Base-by-base conservation (phyloP, 2,329 filamentous ascomycete species). In the Botrytis aclada region DNA sequence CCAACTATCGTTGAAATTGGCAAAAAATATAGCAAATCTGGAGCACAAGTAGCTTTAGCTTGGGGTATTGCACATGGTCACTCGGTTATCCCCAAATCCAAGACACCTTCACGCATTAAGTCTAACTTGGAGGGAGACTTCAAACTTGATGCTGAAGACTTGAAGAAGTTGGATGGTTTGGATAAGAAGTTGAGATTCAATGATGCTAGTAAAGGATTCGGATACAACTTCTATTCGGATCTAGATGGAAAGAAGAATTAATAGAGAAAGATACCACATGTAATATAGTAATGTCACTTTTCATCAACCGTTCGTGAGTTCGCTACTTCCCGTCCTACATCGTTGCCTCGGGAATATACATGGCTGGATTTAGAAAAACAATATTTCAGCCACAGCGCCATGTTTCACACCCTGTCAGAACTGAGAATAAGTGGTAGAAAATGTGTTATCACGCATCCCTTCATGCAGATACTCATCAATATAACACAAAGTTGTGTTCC, bases 51-150 rank as follows among this genome's bases (percentile, higher is more conserved):
- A 41, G 82, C 89, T 65, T 87, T 89, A 76, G 86, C 87, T 69
- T 90, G 88, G 88, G 88, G 86, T 76, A 80, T 88, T 72, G 81
- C 83, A 71, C 84, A 75, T 75, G 87, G 88, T 70, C 88, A 89
- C 80, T 85, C 88, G 20, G 88, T 90, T 54, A 84, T 91, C 74
- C 89, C 89, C 72, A 92, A 91, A 84, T 90, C 87, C 77, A 87
- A 87, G 61, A 90, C 86, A 43, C 85, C 86, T 39, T 83, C 83
- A 51, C 84, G 89, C 54, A 91, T 91, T 75, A 83, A 84, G 80
- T 86, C 85, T 79, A 93, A 93, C 82, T 88, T 90, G 79, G 84
- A 89, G 79, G 86, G 87, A 75, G 87, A 89, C 78, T 92, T 92
- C 80, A 85, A 87, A 78, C 83, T 92, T 39, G 84, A 85, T 1